A percentile compares a stretch with the other conserved stretches of the same genome.
phyloP scores from a whole-genome alignment of 2,329 filamentous ascomycete species.

The Ilyonectria mors-panacis region DNA sequence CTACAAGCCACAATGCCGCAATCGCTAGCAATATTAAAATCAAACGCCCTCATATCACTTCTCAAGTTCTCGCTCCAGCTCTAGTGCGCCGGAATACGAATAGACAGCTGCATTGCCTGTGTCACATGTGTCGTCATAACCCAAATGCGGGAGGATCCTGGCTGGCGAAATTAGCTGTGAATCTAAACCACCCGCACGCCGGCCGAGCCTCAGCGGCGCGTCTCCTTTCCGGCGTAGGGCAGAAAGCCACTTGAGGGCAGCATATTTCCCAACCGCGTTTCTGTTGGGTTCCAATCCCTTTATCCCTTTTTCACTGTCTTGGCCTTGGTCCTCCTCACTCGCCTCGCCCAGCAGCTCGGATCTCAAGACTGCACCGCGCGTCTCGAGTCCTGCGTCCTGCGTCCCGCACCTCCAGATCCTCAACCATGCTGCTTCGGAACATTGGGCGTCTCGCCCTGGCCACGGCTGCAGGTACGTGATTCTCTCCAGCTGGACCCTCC shows the following conservation, averaged over 20 bases:
- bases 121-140: not conserved
- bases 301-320: not conserved
- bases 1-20: no score
- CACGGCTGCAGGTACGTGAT: constrained; percentile 46
- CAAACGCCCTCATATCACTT: not conserved
- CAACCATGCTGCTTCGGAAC: constrained; percentile 49
- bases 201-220: constrained; percentile 37
- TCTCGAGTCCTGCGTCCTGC: constrained; percentile 7
- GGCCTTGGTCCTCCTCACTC: constrained; percentile 2
- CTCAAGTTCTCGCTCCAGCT: not conserved
- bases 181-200: constrained; percentile 21
- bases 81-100: not conserved
- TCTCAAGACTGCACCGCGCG: constrained; percentile 23
- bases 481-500: not conserved
- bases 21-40: not conserved
- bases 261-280: not conserved
- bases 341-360: constrained; percentile 24
- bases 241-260: not conserved
- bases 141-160: constrained; percentile 2
- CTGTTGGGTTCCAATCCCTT: not conserved
- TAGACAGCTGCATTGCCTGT: not conserved
- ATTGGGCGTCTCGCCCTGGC: constrained; percentile 49
- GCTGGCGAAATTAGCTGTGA: constrained; percentile 22
- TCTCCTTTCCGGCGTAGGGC: constrained; percentile 40
- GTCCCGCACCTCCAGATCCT: not conserved